These are phyloP conservation scores for Hippophae tibetana DNA, from an alignment of 306 rosid species.

Conservation along the genomic window DNA sequence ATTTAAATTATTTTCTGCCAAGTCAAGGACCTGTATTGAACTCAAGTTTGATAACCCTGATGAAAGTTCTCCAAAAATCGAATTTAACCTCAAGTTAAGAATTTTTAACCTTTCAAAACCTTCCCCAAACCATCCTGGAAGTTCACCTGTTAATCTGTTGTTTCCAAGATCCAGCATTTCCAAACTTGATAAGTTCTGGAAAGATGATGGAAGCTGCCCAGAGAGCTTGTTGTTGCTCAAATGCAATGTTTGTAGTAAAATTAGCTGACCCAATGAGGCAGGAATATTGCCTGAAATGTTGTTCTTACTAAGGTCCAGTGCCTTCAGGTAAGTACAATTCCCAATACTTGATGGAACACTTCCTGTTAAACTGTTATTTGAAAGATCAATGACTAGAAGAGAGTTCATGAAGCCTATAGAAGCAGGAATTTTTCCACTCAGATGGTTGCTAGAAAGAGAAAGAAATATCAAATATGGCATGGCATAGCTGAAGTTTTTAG, in stretches of 20 bases:
- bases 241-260: slow-evolving; percentile 21
- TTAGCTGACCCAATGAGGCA: slow-evolving; percentile 21
- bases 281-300: slow-evolving; percentile 27
- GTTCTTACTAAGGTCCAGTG: slow-evolving; percentile 28
- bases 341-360: slow-evolving; percentile 26
- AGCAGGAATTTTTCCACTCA: slow-evolving; percentile 32
- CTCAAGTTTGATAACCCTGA: slow-evolving; percentile 19
- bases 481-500: slow-evolving; percentile 13
- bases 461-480: slow-evolving; percentile 10
- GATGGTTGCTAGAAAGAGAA: slow-evolving; percentile 28
- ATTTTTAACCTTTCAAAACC: slow-evolving; percentile 19
- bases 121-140: slow-evolving; percentile 33
- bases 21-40: slow-evolving; percentile 36
- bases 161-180: slow-evolving; percentile 34
- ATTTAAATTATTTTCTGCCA: slow-evolving; percentile 26
- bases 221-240: slow-evolving; percentile 26
- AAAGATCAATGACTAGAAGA: slow-evolving; percentile 26
- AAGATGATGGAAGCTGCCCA: slow-evolving; percentile 27
- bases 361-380: slow-evolving; percentile 31
- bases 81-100: slow-evolving; percentile 33
- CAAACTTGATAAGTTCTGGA: slow-evolving; percentile 26
- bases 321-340: slow-evolving; percentile 21
- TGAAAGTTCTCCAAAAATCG: slow-evolving; percentile 28
- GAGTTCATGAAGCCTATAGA: slow-evolving; percentile 9
- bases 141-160: slow-evolving; percentile 19